A percentile compares a stretch with the other conserved stretches of the same genome.
These are phyloP conservation scores for Fusarium xyrophilum DNA, from an alignment of 2,329 filamentous ascomycete species.

Conservation along the genomic window DNA sequence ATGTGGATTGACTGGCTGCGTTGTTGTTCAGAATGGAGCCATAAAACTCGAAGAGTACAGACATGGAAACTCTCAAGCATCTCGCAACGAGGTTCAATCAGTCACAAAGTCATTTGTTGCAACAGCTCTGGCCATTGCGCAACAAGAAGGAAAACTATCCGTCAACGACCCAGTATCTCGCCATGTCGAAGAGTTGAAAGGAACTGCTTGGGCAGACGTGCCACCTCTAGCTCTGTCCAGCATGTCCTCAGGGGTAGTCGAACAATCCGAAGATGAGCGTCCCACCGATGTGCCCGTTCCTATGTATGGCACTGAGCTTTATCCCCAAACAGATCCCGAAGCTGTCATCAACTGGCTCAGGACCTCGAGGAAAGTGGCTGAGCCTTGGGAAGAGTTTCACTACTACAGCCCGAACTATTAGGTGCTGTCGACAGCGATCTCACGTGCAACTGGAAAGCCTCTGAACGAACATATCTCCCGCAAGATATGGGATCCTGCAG, in stretches of 20 bases:
- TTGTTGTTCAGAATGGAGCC: conserved; percentile 11
- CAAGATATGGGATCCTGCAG: conserved; percentile 29
- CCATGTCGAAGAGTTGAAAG: conserved; percentile 20
- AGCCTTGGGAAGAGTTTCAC: conserved; percentile 34
- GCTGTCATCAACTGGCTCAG: conserved; percentile 24
- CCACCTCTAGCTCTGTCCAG: conserved; percentile 20
- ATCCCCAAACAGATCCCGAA: conserved; percentile 14
- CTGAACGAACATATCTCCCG: conserved; percentile 24
- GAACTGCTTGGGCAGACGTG: conserved; percentile 25
- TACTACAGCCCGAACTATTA: conserved; percentile 35
- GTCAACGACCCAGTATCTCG: conserved; percentile 20
- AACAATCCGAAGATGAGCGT: conserved; percentile 22
- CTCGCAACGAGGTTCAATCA: conserved; percentile 26
- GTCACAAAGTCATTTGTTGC: conserved; percentile 26
- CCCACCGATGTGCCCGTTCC: conserved; percentile 27
- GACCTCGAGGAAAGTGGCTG: conserved; percentile 22
- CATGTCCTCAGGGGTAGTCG: conserved; percentile 30
- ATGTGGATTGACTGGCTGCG: conserved; percentile 24
- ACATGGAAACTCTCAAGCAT: conserved; percentile 23
- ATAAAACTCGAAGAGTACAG: conserved; percentile 25
- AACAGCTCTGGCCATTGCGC: conserved; percentile 20
- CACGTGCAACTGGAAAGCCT: conserved; percentile 12
- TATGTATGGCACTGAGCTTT: conserved; percentile 31
- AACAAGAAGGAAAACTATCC: conserved; percentile 19
- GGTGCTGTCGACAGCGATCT: conserved; percentile 20